Percentiles rank a stretch among this genome's conserved stretches.
Evolutionary conservation across 1,139 yeast species (phyloP).

Genomic region (Zhuliangozyma blackwelliae): DNA sequence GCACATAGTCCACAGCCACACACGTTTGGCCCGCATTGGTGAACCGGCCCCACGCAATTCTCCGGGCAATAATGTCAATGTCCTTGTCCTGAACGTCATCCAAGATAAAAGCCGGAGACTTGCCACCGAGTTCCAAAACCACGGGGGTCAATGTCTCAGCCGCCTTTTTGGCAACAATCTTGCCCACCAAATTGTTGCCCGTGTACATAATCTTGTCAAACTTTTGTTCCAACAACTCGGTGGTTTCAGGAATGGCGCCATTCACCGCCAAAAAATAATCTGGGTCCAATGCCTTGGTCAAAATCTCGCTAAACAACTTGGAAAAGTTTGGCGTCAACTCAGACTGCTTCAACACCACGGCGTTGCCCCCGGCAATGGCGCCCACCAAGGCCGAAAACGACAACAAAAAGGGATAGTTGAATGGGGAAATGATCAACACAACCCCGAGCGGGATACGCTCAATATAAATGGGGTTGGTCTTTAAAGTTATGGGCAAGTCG

Average conservation of each 20-base stretch:
- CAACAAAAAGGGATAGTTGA: conserved; percentile 77
- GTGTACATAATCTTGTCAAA: conserved; percentile 87
- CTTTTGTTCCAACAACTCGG: conserved; percentile 57
- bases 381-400: conserved; percentile 67
- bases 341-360: conserved; percentile 75
- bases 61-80: conserved; percentile 52
- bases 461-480: conserved; percentile 45
- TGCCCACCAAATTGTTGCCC: conserved; percentile 76
- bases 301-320: conserved; percentile 49
- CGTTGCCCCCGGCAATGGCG: conserved; percentile 86
- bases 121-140: conserved; percentile 88
- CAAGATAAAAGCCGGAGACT: conserved; percentile 76
- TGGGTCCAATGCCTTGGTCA: conserved; percentile 51
- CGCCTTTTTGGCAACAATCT: conserved; percentile 73
- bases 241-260: conserved; percentile 73
- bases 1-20: conserved; percentile 79
- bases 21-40: conserved; percentile 89
- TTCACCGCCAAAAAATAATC: conserved; percentile 59
- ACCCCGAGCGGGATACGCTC: conserved; percentile 74
- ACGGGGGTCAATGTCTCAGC: conserved; percentile 81
- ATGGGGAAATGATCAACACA: conserved; percentile 75
- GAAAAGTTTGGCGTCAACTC: conserved; percentile 71
- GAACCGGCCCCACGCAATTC: conserved; percentile 77
- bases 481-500: conserved; percentile 43
- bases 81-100: conserved; percentile 42